Evolutionary conservation across 139 green algal genomes (phyloP).

Genomic region (Chlorella sp.): DNA sequence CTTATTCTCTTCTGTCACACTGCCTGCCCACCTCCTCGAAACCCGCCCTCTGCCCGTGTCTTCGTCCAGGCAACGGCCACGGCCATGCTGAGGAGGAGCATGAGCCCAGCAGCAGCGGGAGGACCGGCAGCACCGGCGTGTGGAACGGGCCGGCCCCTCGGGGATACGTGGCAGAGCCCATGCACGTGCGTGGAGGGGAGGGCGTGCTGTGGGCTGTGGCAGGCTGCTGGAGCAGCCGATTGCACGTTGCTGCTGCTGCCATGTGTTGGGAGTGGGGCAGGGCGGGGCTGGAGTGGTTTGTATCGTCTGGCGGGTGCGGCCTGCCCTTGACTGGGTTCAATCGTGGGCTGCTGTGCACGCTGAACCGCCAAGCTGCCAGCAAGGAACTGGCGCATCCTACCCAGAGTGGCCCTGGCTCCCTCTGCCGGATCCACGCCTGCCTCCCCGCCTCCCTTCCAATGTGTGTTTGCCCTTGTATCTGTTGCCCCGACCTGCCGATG

Average conservation of each 20-base stretch:
- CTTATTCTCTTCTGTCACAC: neutral
- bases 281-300: too few relatives aligned
- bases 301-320: too few relatives aligned
- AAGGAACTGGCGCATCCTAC: too few relatives aligned
- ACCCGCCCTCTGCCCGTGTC: too few relatives aligned
- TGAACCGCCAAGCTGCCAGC: too few relatives aligned
- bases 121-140: conserved; percentile 57
- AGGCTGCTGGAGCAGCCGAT: too few relatives aligned
- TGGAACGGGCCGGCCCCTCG: conserved; percentile 85
- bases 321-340: neutral
- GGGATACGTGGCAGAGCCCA: conserved; percentile 42
- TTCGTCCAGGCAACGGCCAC: neutral
- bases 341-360: neutral
- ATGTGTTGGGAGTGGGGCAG: too few relatives aligned
- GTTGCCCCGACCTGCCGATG: neutral
- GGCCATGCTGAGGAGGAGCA: neutral
- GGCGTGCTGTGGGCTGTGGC: too few relatives aligned
- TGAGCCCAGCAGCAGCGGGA: conserved; percentile 1
- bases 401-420: too few relatives aligned
- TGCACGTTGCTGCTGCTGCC: too few relatives aligned
- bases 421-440: too few relatives aligned
- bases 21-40: neutral
- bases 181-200: conserved; percentile 24
- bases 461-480: neutral
- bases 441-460: neutral